Base-by-base conservation (phyloP, 225 moss, liverwort and hornwort genomes). In the Bryoerythrophyllum caledonicum region DNA sequence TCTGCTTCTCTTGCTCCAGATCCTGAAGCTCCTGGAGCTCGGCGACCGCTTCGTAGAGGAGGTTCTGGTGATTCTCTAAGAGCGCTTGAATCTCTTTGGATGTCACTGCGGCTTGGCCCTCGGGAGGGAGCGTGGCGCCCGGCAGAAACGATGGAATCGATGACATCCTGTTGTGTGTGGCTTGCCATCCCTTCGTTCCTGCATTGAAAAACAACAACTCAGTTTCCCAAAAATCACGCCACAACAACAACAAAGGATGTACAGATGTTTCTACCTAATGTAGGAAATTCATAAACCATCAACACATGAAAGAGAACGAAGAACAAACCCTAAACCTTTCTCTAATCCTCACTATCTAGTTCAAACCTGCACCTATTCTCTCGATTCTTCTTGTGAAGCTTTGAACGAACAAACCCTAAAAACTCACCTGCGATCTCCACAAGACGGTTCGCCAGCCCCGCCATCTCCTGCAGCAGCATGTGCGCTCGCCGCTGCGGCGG, bases 401-500 rank as follows among this genome's bases (percentile, higher is more conserved):
- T 8, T n/a, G n/a, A n/a, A 7, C 25, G 27, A 48, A 28, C 20
- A 43, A 76, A 59, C 60, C 65, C 70, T 54, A 74, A 55, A 24
- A 61, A 27, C 86, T 83, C 74, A 82, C 93, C 92, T 73, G 96
- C 87, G 55, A 96, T 67, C 71, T 96, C 92, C 51, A 96, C 81
- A 16, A 96, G 83, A 49, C 96, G 92, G 60, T 74, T 84, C 10
- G 89, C 82, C 59, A 96, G 84, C 41, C 90, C 90, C 34, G 96
- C 96, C 96, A 96, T 96, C 66, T 92, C 89, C 10, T 83, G 92
- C 7, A 96, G 75, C 26, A 93, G 82, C 73, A 91, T 56, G 38
- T 89, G 93, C 26, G 96, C 96, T 25, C 92, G 87, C 59, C 90
- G 91, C 63, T 93, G 96, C 14, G 96, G 96, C 4, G 96, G 92